phyloP scores from a whole-genome alignment of 2,329 filamentous ascomycete species.

The Aspergillus uvarum region DNA sequence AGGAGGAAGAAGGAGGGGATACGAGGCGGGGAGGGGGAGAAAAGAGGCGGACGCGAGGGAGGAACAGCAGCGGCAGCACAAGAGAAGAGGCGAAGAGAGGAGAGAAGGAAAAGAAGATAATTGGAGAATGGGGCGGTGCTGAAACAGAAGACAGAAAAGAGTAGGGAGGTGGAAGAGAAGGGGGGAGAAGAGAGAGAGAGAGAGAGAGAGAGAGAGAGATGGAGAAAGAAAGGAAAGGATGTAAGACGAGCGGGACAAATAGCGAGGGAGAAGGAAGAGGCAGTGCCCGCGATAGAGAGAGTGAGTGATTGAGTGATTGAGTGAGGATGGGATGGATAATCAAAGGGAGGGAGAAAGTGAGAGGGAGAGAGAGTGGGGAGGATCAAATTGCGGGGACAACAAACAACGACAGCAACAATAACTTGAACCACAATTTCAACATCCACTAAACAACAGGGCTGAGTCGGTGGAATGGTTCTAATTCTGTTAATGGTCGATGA shows the following conservation, averaged over 20 bases:
- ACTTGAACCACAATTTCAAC: neutral
- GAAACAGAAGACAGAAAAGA: slow-evolving; percentile 7
- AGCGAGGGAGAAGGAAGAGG: slow-evolving; percentile 13
- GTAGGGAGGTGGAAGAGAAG: slow-evolving; percentile 6
- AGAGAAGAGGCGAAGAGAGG: neutral
- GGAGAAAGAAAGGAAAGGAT: slow-evolving; percentile 8
- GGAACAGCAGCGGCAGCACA: slow-evolving; percentile 6
- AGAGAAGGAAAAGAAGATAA: slow-evolving; percentile 11
- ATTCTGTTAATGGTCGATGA: neutral
- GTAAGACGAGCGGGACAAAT: slow-evolving; percentile 10
- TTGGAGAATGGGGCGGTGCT: slow-evolving; percentile 11
- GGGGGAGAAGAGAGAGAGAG: slow-evolving; percentile 5
- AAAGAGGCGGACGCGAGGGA: slow-evolving; percentile 4
- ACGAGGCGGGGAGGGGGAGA: slow-evolving; percentile 2
- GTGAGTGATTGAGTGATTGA: neutral
- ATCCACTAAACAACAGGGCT: neutral
- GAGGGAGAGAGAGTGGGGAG: slow-evolving; percentile 8
- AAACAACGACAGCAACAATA: neutral
- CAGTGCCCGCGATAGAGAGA: slow-evolving; percentile 13
- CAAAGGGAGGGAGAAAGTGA: neutral
- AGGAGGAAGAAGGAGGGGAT: slow-evolving; percentile 13
- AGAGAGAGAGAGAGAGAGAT: slow-evolving; percentile 4
- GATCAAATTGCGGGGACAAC: neutral
- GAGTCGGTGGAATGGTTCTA: neutral
- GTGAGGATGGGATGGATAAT: neutral